These are phyloP conservation scores for Xylariales sp. DNA, from an alignment of 2,329 filamentous ascomycete genomes.

Conservation along the genomic window DNA sequence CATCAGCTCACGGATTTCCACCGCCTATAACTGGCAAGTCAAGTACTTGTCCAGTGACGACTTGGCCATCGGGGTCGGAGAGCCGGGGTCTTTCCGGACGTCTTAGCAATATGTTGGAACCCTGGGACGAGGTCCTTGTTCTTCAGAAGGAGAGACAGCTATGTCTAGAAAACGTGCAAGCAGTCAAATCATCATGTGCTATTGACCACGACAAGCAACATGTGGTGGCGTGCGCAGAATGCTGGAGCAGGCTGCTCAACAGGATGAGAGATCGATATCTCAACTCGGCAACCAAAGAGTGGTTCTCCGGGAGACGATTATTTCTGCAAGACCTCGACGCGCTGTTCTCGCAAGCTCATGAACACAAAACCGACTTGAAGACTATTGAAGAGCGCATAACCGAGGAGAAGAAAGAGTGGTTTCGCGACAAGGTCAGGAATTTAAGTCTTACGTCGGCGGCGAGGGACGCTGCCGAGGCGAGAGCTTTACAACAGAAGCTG, in stretches of 20 bases:
- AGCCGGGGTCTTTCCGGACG: too few relatives aligned
- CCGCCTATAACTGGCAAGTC: too few relatives aligned
- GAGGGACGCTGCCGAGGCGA: constrained; percentile 20
- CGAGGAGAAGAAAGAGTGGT: constrained; percentile 50
- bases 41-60: too few relatives aligned
- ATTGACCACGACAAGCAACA: constrained; percentile 37
- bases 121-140: constrained; percentile 27
- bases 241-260: constrained; percentile 43
- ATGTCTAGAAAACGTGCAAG: constrained; percentile 37
- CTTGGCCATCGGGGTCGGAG: too few relatives aligned
- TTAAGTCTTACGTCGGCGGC: constrained; percentile 22
- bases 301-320: constrained; percentile 45
- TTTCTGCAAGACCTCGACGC: constrained; percentile 47
- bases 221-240: constrained; percentile 41
- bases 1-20: too few relatives aligned
- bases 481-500: constrained; percentile 22
- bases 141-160: constrained; percentile 25
- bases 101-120: constrained; percentile 27
- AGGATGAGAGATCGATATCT: constrained; percentile 38
- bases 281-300: constrained; percentile 35
- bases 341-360: constrained; percentile 43
- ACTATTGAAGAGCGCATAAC: constrained; percentile 45
- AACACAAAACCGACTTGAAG: constrained; percentile 36
- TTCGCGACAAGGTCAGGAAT: constrained; percentile 32
- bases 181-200: constrained; percentile 38